Conservation (phyloP, 768 basidiomycete species). For the Termitomyces sp. region DNA sequence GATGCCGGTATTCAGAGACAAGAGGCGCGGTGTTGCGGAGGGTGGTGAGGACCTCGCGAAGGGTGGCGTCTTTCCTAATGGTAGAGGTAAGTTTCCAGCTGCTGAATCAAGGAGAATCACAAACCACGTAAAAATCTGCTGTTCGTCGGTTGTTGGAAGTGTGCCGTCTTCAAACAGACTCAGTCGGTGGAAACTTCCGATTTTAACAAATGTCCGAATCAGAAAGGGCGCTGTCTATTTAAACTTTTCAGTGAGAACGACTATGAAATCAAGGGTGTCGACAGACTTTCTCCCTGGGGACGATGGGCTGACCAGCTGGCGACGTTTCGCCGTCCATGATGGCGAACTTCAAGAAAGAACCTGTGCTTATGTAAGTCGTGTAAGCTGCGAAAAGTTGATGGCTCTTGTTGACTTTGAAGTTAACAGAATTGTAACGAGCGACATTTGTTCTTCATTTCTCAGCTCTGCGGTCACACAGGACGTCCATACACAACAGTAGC, state of each 20-base stretch:
- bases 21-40: conserved; percentile 70
- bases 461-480: too few relatives aligned
- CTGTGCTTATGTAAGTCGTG: background rate
- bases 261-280: background rate
- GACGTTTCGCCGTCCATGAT: conserved; percentile 7
- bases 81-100: background rate
- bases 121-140: conserved; percentile 80
- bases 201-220: conserved; percentile 79
- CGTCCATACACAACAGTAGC: too few relatives aligned
- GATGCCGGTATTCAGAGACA: conserved; percentile 72
- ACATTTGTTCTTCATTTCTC: too few relatives aligned
- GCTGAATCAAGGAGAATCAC: conserved; percentile 9
- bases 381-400: too few relatives aligned
- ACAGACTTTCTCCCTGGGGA: conserved; percentile 59
- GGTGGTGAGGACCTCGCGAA: conserved; percentile 75
- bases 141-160: conserved; percentile 76
- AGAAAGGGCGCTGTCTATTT: conserved; percentile 78
- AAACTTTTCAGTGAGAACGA: conserved; percentile 3
- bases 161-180: conserved; percentile 74
- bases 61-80: conserved; percentile 78
- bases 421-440: too few relatives aligned
- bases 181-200: conserved; percentile 73
- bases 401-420: too few relatives aligned
- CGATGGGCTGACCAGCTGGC: conserved; percentile 41
- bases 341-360: background rate